phyloP scores from a whole-genome alignment of 2,329 filamentous ascomycete genomes.

The Penicillium olsonii region DNA sequence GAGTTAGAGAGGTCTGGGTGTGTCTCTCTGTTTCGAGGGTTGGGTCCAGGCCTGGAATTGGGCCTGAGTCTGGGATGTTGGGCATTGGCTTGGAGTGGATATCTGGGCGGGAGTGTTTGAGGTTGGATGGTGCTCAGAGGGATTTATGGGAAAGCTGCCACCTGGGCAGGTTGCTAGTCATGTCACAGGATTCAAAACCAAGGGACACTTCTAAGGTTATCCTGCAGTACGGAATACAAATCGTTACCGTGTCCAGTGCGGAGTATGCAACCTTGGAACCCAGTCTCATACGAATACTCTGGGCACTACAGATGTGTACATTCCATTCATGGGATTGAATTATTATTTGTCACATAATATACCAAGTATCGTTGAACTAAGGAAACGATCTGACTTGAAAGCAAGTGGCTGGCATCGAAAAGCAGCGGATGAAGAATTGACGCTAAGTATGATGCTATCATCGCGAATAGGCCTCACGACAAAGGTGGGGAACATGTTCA shows the following conservation, averaged over 20 bases:
- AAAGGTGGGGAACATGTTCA: neutral
- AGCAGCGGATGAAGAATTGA: neutral
- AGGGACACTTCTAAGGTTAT: no score
- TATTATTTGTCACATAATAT: no score
- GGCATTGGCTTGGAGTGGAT: neutral
- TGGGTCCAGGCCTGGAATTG: neutral
- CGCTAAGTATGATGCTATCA: neutral
- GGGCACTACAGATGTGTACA: no score
- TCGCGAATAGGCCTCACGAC: neutral
- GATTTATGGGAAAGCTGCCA: no score
- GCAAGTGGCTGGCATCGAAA: neutral
- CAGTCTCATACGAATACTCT: no score
- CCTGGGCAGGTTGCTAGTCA: no score
- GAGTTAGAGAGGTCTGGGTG: neutral
- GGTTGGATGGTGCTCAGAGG: neutral
- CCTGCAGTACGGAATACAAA: no score
- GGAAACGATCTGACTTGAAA: no score
- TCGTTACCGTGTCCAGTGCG: no score
- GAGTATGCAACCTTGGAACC: no score
- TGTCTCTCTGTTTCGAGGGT: constrained; percentile 5
- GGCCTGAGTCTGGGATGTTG: neutral
- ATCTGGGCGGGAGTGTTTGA: neutral
- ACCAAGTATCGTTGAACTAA: neutral
- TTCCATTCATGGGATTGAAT: no score
- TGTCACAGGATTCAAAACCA: no score